Evolutionary conservation across 2,329 filamentous ascomycete species (phyloP), one percentile per base, ranked within the genome.

Genomic region (Paecilomyces sp.): DNA sequence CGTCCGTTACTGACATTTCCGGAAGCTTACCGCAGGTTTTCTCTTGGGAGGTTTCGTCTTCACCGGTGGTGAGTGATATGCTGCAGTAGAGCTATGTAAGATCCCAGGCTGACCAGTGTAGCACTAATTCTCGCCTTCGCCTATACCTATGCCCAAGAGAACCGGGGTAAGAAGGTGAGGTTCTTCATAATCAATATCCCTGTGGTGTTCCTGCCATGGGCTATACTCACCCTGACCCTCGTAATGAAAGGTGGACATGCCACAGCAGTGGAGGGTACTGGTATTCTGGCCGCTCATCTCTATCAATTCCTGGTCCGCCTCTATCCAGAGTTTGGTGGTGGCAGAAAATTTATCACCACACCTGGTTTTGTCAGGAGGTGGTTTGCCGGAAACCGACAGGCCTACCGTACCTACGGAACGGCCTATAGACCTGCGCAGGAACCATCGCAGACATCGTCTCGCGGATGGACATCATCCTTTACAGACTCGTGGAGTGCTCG

Each of bases 271-370:
- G 87, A 95, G 69, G 74, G 85, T 3, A 90, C 85, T 34, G 94
- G 94, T n/a, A 81, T 99, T 11, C 64, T 96, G 52, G 90, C 92
- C 12, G 92, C 92, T 3, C 94, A 99, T 73, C 70, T 94, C 22
- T 96, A 91, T 75, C 90, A 97, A 72, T 99, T 97, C 70, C 75
- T 97, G 56, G 91, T 90, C 1, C 85, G 90, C 55, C 82, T 97
- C 51, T 97, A 92, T 81, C 94, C 94, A 4, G 86, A 90, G 58
- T 94, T 94, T 70, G 93, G 92, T 33, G 90, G 90, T 59, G 94
- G 94, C 0, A 81, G 80, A 57, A 96, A 92, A 70, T 82, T 88
- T 55, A 80, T 97, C 36, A 80, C 82, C 13, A 94, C 92, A 0
- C 94, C 94, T 2, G 72, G 74, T 5, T 86, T 92, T 65, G 76